Conservation (phyloP, 352 stramenopile species). For the Phytopythium kandeliae region DNA sequence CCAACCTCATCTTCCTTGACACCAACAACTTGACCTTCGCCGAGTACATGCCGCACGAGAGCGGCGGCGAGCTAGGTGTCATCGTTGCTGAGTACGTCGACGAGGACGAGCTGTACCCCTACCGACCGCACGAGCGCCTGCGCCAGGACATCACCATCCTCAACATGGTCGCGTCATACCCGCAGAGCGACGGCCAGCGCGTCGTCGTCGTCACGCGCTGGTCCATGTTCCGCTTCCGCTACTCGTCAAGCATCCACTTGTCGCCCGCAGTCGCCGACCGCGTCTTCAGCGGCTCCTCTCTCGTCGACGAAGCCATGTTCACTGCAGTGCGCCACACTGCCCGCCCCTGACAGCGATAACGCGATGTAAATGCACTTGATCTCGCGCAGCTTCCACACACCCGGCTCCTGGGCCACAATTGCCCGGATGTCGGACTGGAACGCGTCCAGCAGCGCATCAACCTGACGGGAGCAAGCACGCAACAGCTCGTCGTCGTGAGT, state of each 20-base stretch:
- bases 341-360: conserved; percentile 12
- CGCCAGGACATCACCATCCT: conserved; percentile 29
- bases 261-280: background rate
- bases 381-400: conserved; percentile 50
- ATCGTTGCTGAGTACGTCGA: conserved; percentile 31
- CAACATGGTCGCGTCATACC: conserved; percentile 15
- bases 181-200: background rate
- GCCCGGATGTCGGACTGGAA: conserved; percentile 28
- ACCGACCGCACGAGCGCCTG: conserved; percentile 22
- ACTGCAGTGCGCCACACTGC: background rate
- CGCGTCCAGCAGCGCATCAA: conserved; percentile 17
- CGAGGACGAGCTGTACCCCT: conserved; percentile 38
- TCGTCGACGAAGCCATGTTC: conserved; percentile 1
- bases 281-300: background rate
- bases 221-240: conserved; percentile 4
- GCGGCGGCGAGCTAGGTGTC: conserved; percentile 20
- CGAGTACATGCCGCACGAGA: conserved; percentile 18
- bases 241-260: background rate
- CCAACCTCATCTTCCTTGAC: conserved; percentile 22
- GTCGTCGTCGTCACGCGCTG: conserved; percentile 4
- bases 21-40: conserved; percentile 39
- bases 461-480: conserved; percentile 7
- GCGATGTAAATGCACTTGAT: conserved; percentile 29
- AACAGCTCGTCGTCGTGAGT: background rate
- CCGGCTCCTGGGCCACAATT: conserved; percentile 29